Percentiles rank a stretch among this genome's conserved stretches.
phyloP scores from a whole-genome alignment of 768 basidiomycete genomes.

The Leccinum boreale region DNA sequence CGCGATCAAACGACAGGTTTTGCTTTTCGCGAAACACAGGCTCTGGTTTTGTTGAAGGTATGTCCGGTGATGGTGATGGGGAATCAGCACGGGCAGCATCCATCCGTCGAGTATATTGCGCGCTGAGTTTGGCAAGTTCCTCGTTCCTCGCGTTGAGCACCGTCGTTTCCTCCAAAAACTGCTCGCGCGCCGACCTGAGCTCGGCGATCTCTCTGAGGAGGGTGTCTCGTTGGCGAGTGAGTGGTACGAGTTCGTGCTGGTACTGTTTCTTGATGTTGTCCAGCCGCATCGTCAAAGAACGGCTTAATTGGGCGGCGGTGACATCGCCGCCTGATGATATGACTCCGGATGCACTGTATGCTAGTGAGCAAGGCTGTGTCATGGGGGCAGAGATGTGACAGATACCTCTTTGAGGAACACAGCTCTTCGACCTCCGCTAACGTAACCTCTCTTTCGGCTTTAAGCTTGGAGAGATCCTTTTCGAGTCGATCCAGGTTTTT shows the following conservation, averaged over 20 bases:
- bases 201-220: slow-evolving; percentile 81
- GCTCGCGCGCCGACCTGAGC: slow-evolving; percentile 80
- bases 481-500: slow-evolving; percentile 77
- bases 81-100: slow-evolving; percentile 39
- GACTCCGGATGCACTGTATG: slow-evolving; percentile 26
- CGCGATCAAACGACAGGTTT: slow-evolving; percentile 30
- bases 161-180: slow-evolving; percentile 88
- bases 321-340: slow-evolving; percentile 32
- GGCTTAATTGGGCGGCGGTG: slow-evolving; percentile 45
- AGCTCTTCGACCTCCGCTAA: slow-evolving; percentile 94
- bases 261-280: slow-evolving; percentile 88
- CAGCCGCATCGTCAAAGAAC: slow-evolving; percentile 79
- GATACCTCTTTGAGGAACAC: slow-evolving; percentile 67
- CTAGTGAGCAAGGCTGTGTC: slow-evolving; percentile 22
- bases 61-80: slow-evolving; percentile 9
- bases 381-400: slow-evolving; percentile 2
- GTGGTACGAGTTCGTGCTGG: slow-evolving; percentile 78
- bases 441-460: slow-evolving; percentile 86
- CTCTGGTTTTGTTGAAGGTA: slow-evolving; percentile 6
- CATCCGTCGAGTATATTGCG: slow-evolving; percentile 76
- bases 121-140: slow-evolving; percentile 83
- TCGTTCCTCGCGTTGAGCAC: slow-evolving; percentile 90
- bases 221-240: slow-evolving; percentile 78
- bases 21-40: slow-evolving; percentile 19
- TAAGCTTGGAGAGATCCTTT: slow-evolving; percentile 80